Evolutionary conservation across 495 filamentous ascomycete species (phyloP), one percentile per base, ranked within the genome.

Genomic region (Penicillium arizonense): DNA sequence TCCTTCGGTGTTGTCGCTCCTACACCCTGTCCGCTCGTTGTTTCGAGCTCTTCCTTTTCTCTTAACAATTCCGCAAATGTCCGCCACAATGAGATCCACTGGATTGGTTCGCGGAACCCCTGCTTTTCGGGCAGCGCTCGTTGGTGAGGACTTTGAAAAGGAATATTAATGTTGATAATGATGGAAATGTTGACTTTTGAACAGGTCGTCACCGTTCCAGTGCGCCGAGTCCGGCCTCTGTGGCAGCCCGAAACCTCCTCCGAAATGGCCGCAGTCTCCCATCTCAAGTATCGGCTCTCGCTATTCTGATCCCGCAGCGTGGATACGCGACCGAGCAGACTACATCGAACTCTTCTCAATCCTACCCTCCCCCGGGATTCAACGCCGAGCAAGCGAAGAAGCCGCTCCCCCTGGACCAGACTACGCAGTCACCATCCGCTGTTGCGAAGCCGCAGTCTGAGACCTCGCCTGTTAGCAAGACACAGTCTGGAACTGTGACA

Each of bases 341-440:
- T 14, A 83, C 82, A 24, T 74, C 78, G 28, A 75, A 68, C 23
- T 75, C 81, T 42, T 78, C 80, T 44, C 75, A 79, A 33, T 75
- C 73, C 39, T 86, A 83, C 14, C 94, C 94, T 32, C 93, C 94
- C 42, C 94, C 94, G 9, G 95, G 94, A 8, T 99, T 97, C 79
- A 91, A 96, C 65, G 75, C 90, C 13, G 85, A 96, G 64, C 73
- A 89, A 69, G 94, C 94, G 34, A 96, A 91, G 81, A 95, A 90
- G 59, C 91, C 94, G 2, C 75, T 94, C 33, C 76, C 82, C 0
- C 76, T 75, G 52, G 80, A 74, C 40, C 55, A 67, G 37, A 48
- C 39, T 58, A 69, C 59, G 55, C 74, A 67, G 56, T 59, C 48
- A 55, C 64, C 70, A 57, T 40, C 65, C 8, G 56, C 48, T 16